These are phyloP conservation scores for Mycena crocata DNA, from an alignment of 768 basidiomycete species.

Conservation along the genomic window DNA sequence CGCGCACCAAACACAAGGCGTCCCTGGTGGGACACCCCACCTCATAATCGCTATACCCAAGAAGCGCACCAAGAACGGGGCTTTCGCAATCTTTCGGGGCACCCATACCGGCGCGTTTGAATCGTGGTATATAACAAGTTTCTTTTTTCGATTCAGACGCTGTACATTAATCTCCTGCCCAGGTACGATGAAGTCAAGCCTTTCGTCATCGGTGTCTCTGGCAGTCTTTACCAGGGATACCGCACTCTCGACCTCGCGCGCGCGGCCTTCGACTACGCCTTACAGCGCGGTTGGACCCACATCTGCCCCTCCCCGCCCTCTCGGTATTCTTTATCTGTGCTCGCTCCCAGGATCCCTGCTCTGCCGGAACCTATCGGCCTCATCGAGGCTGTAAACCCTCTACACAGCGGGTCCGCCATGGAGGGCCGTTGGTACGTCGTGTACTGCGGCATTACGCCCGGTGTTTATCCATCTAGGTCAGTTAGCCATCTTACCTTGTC, in stretches of 20 bases:
- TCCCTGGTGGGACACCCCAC: not conserved
- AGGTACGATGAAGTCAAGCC: not conserved
- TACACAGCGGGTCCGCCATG: not conserved
- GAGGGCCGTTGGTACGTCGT: not conserved
- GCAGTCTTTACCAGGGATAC: not conserved
- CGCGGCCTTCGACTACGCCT: not conserved
- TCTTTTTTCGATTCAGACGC: no score
- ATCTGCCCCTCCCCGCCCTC: not conserved
- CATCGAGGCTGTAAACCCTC: not conserved
- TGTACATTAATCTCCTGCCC: not conserved
- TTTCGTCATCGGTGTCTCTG: not conserved
- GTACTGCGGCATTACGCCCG: not conserved
- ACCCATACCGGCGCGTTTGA: not conserved
- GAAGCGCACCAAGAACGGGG: not conserved
- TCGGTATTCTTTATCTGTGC: not conserved
- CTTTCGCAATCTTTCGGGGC: not conserved
- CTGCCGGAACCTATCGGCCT: not conserved
- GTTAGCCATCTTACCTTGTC: no score
- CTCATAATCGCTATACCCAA: not conserved
- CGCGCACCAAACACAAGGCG: not conserved
- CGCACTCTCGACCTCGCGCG: not conserved
- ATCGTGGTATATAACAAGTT: no score
- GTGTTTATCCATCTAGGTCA: not conserved
- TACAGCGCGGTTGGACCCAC: not conserved
- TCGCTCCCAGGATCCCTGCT: not conserved